Evolutionary conservation across 495 filamentous ascomycete species (phyloP).

Genomic region (Zalerion maritima): DNA sequence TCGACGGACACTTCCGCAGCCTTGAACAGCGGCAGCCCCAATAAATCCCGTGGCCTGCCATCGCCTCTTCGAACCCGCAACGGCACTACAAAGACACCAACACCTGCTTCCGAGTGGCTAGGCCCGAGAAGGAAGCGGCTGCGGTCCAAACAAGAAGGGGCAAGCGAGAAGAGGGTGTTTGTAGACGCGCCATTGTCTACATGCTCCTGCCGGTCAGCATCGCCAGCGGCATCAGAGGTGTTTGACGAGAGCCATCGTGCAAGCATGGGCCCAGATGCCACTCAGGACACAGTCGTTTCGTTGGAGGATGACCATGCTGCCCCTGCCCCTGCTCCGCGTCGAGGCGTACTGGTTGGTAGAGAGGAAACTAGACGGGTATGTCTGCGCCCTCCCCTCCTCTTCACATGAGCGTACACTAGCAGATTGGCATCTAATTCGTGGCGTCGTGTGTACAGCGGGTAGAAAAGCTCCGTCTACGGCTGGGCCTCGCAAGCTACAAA

Average conservation of each 20-base stretch:
- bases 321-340: slow-evolving; percentile 4
- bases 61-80: too few relatives aligned
- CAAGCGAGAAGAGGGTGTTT: too few relatives aligned
- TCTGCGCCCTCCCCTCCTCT: not conserved
- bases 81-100: too few relatives aligned
- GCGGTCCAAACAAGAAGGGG: too few relatives aligned
- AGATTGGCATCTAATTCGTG: too few relatives aligned
- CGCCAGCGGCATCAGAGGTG: slow-evolving; percentile 17
- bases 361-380: slow-evolving; percentile 28
- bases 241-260: too few relatives aligned
- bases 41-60: too few relatives aligned
- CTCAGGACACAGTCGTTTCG: slow-evolving; percentile 23
- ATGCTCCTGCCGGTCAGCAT: slow-evolving; percentile 9
- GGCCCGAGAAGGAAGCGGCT: too few relatives aligned
- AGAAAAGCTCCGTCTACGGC: slow-evolving; percentile 32
- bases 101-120: too few relatives aligned
- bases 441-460: slow-evolving; percentile 34
- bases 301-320: slow-evolving; percentile 19
- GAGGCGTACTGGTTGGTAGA: slow-evolving; percentile 17
- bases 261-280: slow-evolving; percentile 19
- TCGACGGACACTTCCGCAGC: too few relatives aligned
- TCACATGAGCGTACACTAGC: slow-evolving; percentile 2
- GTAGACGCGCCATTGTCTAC: too few relatives aligned
- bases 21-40: too few relatives aligned
- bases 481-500: slow-evolving; percentile 38